Evolutionary conservation across 2,329 filamentous ascomycete species (phyloP).

Genomic region (Cadophora gregata): DNA sequence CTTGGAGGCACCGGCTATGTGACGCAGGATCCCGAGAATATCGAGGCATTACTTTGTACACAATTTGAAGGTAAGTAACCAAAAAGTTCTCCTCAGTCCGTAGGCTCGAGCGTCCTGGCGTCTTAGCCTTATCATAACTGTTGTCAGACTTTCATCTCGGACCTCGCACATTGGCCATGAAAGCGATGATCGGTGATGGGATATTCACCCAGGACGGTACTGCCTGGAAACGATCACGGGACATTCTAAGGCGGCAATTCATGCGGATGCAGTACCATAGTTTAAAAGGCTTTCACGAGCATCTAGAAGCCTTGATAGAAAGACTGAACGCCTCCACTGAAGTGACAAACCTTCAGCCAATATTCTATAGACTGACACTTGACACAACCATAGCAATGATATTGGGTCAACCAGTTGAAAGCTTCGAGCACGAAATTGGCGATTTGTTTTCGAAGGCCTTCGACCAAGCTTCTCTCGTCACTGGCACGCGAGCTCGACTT

Average conservation of each 20-base stretch:
- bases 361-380: constrained; percentile 65
- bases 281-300: constrained; percentile 48
- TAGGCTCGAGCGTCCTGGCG: neutral
- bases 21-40: constrained; percentile 46
- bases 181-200: constrained; percentile 45
- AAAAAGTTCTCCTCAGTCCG: constrained; percentile 11
- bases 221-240: constrained; percentile 47
- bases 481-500: constrained; percentile 42
- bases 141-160: constrained; percentile 28
- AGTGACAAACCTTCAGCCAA: constrained; percentile 57
- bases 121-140: constrained; percentile 12
- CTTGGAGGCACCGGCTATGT: constrained; percentile 29
- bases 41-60: constrained; percentile 43
- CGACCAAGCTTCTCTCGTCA: constrained; percentile 43
- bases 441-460: constrained; percentile 46
- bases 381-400: constrained; percentile 63
- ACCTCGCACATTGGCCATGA: constrained; percentile 23
- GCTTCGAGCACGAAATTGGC: constrained; percentile 40
- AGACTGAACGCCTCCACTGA: constrained; percentile 25
- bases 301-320: constrained; percentile 54
- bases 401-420: constrained; percentile 59
- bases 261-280: constrained; percentile 38
- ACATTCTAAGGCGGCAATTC: constrained; percentile 39
- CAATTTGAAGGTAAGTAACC: constrained; percentile 49
- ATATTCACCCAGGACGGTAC: constrained; percentile 48